Evolutionary conservation across 2,329 filamentous ascomycete genomes (phyloP).

Genomic region (Botrytis fabae): DNA sequence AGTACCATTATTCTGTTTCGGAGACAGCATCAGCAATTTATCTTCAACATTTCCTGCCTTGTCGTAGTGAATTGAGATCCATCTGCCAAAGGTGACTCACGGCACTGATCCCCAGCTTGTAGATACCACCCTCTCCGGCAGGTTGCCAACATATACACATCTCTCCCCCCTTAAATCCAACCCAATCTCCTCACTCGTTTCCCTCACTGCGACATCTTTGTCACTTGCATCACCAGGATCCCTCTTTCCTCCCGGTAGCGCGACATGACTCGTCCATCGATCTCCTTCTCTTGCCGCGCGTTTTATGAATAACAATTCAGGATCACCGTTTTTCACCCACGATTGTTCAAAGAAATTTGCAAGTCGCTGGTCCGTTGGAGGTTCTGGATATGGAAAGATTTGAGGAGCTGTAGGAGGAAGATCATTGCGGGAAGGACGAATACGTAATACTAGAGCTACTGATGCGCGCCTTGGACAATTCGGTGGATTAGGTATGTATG

Average conservation of each 20-base stretch:
- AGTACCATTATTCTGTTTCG: conserved; percentile 62
- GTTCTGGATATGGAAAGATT: conserved; percentile 26
- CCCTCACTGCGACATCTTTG: conserved; percentile 60
- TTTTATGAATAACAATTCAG: conserved; percentile 72
- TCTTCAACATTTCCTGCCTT: neutral
- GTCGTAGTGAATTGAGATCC: neutral
- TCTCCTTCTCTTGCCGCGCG: conserved; percentile 64
- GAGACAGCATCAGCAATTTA: neutral
- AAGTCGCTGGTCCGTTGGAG: conserved; percentile 32
- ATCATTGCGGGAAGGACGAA: conserved; percentile 58
- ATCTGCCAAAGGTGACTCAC: conserved; percentile 44
- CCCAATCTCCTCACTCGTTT: conserved; percentile 67
- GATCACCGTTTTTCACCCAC: conserved; percentile 66
- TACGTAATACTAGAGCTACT: conserved; percentile 63
- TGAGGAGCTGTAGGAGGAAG: conserved; percentile 45
- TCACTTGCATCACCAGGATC: conserved; percentile 66
- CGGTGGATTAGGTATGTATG: conserved; percentile 49
- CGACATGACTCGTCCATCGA: conserved; percentile 69
- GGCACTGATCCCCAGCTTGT: conserved; percentile 66
- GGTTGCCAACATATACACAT: conserved; percentile 56
- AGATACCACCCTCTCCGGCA: conserved; percentile 65
- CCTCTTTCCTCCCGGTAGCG: conserved; percentile 65
- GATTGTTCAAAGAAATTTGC: conserved; percentile 61
- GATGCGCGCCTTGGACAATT: conserved; percentile 53
- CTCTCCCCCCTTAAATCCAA: conserved; percentile 54